Evolutionary conservation across 139 green algal genomes (phyloP), one percentile per base, ranked within the genome.

Genomic region (Chara braunii): DNA sequence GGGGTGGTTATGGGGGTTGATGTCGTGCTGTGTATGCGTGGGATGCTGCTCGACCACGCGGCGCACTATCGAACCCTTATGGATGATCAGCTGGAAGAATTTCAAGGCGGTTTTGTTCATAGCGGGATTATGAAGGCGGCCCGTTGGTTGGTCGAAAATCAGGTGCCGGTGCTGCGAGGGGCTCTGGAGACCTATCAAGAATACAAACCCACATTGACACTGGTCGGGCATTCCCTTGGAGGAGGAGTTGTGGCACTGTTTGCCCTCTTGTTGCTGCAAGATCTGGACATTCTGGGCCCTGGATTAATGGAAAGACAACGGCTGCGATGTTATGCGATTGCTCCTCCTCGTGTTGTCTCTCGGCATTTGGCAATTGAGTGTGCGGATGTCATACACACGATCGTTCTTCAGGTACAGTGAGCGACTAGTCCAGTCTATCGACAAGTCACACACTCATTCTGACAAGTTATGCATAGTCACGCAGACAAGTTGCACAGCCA

Each of bases 301-400:
- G n/a, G n/a, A n/a, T n/a, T n/a, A n/a, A 22, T 73, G 3, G 9
- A 5, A 7, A 59, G 64, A 11, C 32, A 22, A 12, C 3, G 40
- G n/a, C n/a, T 73, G 12, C 32, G 56, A 22, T 73, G 64, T 34
- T 70, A 48, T 70, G 60, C 60, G 3, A 26, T 61, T 69, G 60
- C 60, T 36, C 60, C 60, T 26, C 48, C 60, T 6, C 32, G 60
- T 6, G 29, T 68, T 4, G 44, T 70, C 28, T 70, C 60, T 6
- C 45, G 62, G 7, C 43, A 70, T 37, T 29, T 70, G 6, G 60
- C 60, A 12, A 30, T 70, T 11, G 5, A 3, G 6, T 70, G 64
- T 68, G 14, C 3, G 8, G 60, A 70, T 24, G 50, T 70, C 51
- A 68, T 70, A 36, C n/a, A 51, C 9, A 30, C n/a, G 24, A 68